A percentile compares a stretch with the other conserved stretches of the same genome.
Evolutionary conservation across 1,284 basidiomycete genomes (phyloP).

Genomic region (Athelia psychrophila): DNA sequence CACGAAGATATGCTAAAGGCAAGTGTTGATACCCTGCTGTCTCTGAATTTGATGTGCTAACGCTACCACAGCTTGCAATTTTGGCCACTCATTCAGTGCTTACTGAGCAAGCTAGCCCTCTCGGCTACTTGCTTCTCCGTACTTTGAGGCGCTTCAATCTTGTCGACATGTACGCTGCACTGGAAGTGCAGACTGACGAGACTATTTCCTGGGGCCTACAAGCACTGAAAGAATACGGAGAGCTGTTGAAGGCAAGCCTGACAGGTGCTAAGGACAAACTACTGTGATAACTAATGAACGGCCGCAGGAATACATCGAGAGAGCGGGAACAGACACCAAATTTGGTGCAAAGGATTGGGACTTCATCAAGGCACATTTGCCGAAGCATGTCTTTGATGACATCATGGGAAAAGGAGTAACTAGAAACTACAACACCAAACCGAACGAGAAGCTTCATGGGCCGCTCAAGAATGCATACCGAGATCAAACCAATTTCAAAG

Average conservation of each 20-base stretch:
- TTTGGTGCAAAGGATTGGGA: constrained; percentile 26
- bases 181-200: constrained; percentile 28
- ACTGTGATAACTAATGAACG: no score
- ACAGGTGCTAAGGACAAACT: no score
- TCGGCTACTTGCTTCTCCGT: constrained; percentile 21
- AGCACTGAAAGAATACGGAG: constrained; percentile 12
- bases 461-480: constrained; percentile 25
- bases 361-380: constrained; percentile 32
- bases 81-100: constrained; percentile 28
- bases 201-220: constrained; percentile 22
- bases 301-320: constrained; percentile 6
- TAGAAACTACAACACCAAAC: constrained; percentile 28
- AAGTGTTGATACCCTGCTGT: constrained; percentile 1
- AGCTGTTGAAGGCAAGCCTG: background rate
- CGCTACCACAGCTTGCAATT: constrained; percentile 19
- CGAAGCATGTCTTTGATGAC: constrained; percentile 27
- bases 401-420: constrained; percentile 30
- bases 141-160: constrained; percentile 25
- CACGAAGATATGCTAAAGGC: constrained; percentile 37
- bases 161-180: constrained; percentile 24
- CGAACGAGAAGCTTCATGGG: constrained; percentile 30
- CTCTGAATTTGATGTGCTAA: background rate
- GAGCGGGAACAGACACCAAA: constrained; percentile 1
- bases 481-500: constrained; percentile 27
- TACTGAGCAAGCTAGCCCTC: background rate